Base-by-base conservation (phyloP, 495 filamentous ascomycete genomes). In the Aspergillus biplanus region DNA sequence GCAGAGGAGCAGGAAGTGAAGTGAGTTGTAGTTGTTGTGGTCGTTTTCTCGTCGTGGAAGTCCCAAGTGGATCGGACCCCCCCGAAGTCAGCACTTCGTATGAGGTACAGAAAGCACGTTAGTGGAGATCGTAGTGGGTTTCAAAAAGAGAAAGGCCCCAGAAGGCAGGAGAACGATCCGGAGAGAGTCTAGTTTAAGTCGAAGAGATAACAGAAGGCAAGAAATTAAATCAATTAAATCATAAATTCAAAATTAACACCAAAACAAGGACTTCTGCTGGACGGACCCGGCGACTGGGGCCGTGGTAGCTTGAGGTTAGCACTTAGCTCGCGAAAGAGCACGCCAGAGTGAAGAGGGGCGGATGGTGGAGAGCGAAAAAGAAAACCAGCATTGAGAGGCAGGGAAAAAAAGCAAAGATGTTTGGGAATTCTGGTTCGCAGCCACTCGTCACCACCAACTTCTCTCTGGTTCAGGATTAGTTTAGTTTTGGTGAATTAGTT, bases 211-310 rank as follows among this genome's bases (percentile, higher is more conserved):
- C 56, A 63, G 46, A 57, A 50, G 21, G 27, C 9, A 44, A 44
- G 15, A 44, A 44, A 44, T 44, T 12, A 44, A 44, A 44, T 44
- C 11, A 44, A 44, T 12, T 44, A 8, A 44, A 44, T 44, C 11
- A 44, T 44, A 44, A 44, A 9, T 9, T 44, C 15, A 44, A 44
- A 44, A 44, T 44, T 9, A 44, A 44, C 8, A 44, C 11, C 11
- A 50, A 58, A 56, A 58, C 33, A 48, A 63, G 50, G 56, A 33
- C 52, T 54, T 27, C 18, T 55, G 52, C 33, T 42, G 46, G 67
- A 69, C 63, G 67, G 64, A 69, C 63, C 63, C 66, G 66, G 66
- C 63, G 66, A 69, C 52, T 52, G 65, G 57, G 66, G 54, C 62
- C 46, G 59, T 52, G 52, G 56, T 39, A 59, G 56, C 33, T 42